Evolutionary conservation across 2,329 filamentous ascomycete genomes (phyloP), one percentile per base, ranked within the genome.

Genomic region (Colletotrichum chrysophilum): DNA sequence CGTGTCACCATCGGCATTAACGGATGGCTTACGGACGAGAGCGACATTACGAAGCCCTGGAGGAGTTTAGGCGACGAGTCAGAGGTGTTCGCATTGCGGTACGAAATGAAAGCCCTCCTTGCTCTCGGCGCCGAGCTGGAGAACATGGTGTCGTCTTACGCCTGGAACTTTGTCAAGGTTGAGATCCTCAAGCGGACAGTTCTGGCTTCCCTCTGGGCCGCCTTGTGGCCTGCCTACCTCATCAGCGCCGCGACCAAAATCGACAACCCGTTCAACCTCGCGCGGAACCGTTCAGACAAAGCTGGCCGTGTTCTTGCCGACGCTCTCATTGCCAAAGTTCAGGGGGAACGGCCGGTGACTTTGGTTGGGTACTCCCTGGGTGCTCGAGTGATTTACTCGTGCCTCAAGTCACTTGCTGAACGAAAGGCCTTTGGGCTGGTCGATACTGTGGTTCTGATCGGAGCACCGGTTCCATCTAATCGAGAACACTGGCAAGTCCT

Each of bases 1-100:
- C 91, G 95, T 13, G 93, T 98, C 4, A 96, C 94, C 0, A 95
- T 98, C 74, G 95, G 95, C 10, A 92, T 98, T 77, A 96, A 95
- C 75, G 96, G 96, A 43, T 98, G 96, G 96, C 88, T 98, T 14
- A 93, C 91, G 4, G 88, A 91, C 9, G 91, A 94, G 78, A 90
- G 93, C 34, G 95, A 98, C 79, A 91, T 98, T 30, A 90, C 93
- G 7, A 90, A 91, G 77, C 96, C 96, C 0, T 98, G 96, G 96
- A 90, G 91, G 36, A 92, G 94, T 34, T 88, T 98, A 14, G 91
- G 92, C 4, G 86, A 90, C 36, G 90, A 94, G 76, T 90, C 93
- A 2, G 96, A 98, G 83, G 92, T 94, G 0, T 98, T 98, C 81
- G 96, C 95, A 2, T 86, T 98, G 7, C 91, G 95, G 5, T 98